Evolutionary conservation across 148 eudicot genomes (phyloP).

Genomic region (Tetragonia tetragonoides): DNA sequence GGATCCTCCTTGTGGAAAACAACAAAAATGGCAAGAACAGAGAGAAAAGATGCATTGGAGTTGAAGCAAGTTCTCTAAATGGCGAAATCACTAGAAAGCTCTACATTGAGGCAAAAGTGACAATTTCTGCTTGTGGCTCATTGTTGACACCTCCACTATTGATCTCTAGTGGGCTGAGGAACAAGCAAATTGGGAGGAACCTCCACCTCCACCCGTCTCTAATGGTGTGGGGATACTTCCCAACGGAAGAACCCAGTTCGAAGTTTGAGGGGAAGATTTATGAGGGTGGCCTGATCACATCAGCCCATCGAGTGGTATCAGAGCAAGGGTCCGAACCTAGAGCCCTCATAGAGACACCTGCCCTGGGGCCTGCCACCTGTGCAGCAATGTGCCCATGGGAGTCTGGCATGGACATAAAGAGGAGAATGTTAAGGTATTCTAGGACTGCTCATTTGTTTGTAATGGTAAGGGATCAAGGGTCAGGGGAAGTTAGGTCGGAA

Average conservation of each 20-base stretch:
- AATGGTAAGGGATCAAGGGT: slow-evolving; percentile 53
- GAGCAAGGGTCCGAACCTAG: slow-evolving; percentile 28
- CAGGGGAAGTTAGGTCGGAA: slow-evolving; percentile 45
- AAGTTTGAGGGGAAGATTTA: slow-evolving; percentile 38
- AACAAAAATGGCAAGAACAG: slow-evolving; percentile 11
- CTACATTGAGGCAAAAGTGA: slow-evolving; percentile 55
- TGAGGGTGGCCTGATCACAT: slow-evolving; percentile 65
- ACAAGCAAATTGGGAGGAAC: slow-evolving; percentile 55
- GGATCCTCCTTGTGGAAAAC: slow-evolving; percentile 25
- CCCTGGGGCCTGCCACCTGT: slow-evolving; percentile 55
- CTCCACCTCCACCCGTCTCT: slow-evolving; percentile 55
- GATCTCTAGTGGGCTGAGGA: slow-evolving; percentile 49
- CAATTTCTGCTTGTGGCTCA: slow-evolving; percentile 67
- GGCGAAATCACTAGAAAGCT: slow-evolving; percentile 28
- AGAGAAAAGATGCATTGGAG: slow-evolving; percentile 46
- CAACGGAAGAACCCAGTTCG: slow-evolving; percentile 31
- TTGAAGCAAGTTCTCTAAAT: slow-evolving; percentile 34
- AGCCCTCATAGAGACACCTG: slow-evolving; percentile 56
- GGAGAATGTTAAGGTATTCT: slow-evolving; percentile 41
- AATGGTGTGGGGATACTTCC: slow-evolving; percentile 74
- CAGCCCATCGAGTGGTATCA: slow-evolving; percentile 38
- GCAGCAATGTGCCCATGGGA: slow-evolving; percentile 56
- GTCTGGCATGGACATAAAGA: slow-evolving; percentile 48
- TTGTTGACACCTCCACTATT: slow-evolving; percentile 56
- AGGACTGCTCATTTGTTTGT: slow-evolving; percentile 56